A percentile compares a stretch with the other conserved stretches of the same genome.
These are phyloP conservation scores for Phytophthora pinifolia DNA, from an alignment of 352 stramenopile species.

Conservation along the genomic window DNA sequence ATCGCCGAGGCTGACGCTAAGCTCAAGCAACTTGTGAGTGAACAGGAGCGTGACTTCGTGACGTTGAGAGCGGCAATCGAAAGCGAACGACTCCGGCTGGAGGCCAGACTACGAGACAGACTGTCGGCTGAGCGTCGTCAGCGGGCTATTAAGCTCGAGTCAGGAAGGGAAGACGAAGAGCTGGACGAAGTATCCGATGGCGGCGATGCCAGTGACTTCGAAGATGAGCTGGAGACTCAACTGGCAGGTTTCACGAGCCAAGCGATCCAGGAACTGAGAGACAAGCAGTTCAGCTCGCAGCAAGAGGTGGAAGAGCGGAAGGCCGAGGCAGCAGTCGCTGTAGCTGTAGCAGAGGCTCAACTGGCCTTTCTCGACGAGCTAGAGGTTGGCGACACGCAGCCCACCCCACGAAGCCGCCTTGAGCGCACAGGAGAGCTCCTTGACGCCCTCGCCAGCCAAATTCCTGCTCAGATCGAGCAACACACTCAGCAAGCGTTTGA, in stretches of 20 bases:
- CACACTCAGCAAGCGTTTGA: constrained; percentile 23
- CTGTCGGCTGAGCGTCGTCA: constrained; percentile 14
- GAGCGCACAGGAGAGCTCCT: constrained; percentile 18
- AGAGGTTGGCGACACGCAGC: not conserved
- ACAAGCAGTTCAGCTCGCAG: constrained; percentile 19
- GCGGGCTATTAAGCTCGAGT: not conserved
- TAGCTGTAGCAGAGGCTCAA: constrained; percentile 25
- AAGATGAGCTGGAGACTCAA: constrained; percentile 24
- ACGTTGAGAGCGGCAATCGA: constrained; percentile 18
- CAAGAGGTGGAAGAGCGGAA: constrained; percentile 21
- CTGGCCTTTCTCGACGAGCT: constrained; percentile 17
- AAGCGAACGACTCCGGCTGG: constrained; percentile 20
- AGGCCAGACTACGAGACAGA: constrained; percentile 20
- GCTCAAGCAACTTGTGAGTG: constrained; percentile 20
- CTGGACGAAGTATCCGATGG: not conserved
- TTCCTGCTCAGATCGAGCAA: constrained; percentile 25
- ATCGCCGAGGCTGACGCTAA: constrained; percentile 14
- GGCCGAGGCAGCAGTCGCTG: constrained; percentile 3
- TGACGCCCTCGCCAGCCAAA: constrained; percentile 25
- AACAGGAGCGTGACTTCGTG: constrained; percentile 21
- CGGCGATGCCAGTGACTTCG: not conserved
- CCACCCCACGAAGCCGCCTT: not conserved
- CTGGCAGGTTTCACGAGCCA: constrained; percentile 15
- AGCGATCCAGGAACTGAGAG: constrained; percentile 16
- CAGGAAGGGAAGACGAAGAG: not conserved